Conservation (phyloP, 768 basidiomycete species). For the Chalciporus piperatus region DNA sequence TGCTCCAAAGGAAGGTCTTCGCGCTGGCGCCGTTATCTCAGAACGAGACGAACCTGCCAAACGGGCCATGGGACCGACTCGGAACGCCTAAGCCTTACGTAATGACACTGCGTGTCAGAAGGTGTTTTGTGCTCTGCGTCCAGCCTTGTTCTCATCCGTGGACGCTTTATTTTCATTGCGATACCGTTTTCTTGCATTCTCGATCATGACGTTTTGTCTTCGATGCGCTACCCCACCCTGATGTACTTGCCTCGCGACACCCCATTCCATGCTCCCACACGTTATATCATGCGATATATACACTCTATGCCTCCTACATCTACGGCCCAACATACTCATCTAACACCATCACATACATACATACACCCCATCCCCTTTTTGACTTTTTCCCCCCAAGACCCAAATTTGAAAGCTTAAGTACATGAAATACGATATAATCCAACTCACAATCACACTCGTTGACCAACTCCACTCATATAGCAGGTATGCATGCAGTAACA, state of each 20-base stretch:
- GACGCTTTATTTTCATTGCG: not conserved
- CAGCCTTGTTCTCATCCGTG: not conserved
- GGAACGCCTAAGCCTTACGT: constrained; percentile 12
- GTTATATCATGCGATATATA: not conserved
- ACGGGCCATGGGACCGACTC: constrained; percentile 29
- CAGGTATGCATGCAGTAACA: not conserved
- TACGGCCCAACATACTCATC: not conserved
- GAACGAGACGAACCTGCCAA: constrained; percentile 31
- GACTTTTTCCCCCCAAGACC: not conserved
- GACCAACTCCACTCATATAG: not conserved
- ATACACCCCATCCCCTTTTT: not conserved
- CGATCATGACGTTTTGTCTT: not conserved
- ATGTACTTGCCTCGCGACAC: not conserved
- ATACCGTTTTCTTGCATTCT: not conserved
- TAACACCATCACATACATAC: not conserved
- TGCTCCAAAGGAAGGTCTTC: constrained; percentile 26
- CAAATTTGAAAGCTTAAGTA: not conserved
- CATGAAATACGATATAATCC: not conserved
- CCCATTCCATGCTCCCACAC: not conserved
- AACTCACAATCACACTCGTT: not conserved
- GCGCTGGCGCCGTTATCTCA: constrained; percentile 26
- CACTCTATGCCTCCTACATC: not conserved
- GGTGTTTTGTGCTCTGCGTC: not conserved
- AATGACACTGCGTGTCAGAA: too few relatives aligned
- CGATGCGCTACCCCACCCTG: not conserved